Conservation (phyloP, 495 filamentous ascomycete genomes). For the Lasiosphaeris hirsuta region DNA sequence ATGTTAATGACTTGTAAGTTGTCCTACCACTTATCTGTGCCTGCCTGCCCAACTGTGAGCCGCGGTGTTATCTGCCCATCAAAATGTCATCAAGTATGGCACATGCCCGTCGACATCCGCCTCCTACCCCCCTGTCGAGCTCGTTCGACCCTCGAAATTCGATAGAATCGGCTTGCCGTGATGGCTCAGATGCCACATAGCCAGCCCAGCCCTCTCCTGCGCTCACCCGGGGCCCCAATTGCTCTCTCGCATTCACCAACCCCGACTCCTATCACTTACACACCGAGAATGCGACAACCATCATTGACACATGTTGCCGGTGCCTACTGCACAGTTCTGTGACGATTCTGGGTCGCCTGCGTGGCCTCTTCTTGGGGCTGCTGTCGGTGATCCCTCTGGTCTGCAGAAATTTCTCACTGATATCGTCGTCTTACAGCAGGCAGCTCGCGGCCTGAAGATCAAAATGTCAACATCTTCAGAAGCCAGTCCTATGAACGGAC, state of each 20-base stretch:
- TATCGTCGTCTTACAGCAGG: constrained; percentile 45
- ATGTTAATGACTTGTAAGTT: constrained; percentile 42
- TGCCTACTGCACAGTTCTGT: constrained; percentile 21
- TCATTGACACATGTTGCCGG: constrained; percentile 25
- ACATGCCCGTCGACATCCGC: constrained; percentile 38
- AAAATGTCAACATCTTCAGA: constrained; percentile 51
- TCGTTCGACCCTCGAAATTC: constrained; percentile 25
- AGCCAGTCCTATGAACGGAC: constrained; percentile 43
- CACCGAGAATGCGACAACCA: constrained; percentile 44
- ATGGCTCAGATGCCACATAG: constrained; percentile 24
- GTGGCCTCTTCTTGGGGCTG: constrained; percentile 27
- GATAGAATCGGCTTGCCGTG: constrained; percentile 33
- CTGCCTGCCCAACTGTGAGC: constrained; percentile 19
- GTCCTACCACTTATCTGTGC: constrained; percentile 15
- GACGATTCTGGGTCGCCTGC: constrained; percentile 36
- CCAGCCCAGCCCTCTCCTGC: constrained; percentile 17
- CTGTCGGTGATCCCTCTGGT: constrained; percentile 17
- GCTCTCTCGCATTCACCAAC: constrained; percentile 38
- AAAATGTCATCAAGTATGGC: constrained; percentile 39
- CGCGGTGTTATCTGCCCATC: constrained; percentile 35
- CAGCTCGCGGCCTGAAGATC: constrained; percentile 35
- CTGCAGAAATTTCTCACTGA: constrained; percentile 35
- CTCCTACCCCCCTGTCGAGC: constrained; percentile 27
- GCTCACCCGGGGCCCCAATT: constrained; percentile 35
- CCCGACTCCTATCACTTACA: constrained; percentile 44